Evolutionary conservation across 805 yeast genomes (phyloP).

Genomic region (Cyberlindnera galapagoensis): DNA sequence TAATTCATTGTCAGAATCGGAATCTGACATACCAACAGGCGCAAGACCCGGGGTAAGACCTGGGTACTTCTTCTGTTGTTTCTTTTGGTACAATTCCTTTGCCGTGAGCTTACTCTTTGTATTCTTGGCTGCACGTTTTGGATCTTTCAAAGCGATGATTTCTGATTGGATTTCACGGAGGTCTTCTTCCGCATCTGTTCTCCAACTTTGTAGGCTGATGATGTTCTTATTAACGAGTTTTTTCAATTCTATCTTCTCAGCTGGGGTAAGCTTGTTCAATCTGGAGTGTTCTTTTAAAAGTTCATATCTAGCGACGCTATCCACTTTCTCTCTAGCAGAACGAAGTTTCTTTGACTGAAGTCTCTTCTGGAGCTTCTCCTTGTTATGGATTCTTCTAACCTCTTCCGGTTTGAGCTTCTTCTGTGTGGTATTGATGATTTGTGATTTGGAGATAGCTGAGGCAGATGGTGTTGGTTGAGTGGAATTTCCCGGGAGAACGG

Average conservation of each 20-base stretch:
- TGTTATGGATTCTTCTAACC: constrained; percentile 28
- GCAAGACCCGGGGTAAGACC: constrained; percentile 85
- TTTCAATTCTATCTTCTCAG: constrained; percentile 30
- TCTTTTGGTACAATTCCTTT: constrained; percentile 26
- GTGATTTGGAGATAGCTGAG: constrained; percentile 27
- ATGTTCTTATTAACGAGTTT: constrained; percentile 32
- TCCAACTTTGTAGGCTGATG: constrained; percentile 35
- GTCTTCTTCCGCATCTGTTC: constrained; percentile 34
- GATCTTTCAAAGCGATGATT: constrained; percentile 36
- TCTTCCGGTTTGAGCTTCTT: constrained; percentile 29
- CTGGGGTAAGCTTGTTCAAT: constrained; percentile 25
- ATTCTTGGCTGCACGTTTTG: constrained; percentile 24
- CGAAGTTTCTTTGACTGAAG: constrained; percentile 16
- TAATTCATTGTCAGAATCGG: constrained; percentile 30
- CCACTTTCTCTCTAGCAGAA: constrained; percentile 20
- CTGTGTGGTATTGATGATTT: constrained; percentile 32
- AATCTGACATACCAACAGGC: constrained; percentile 64
- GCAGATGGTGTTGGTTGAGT: constrained; percentile 4
- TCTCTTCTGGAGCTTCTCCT: constrained; percentile 26
- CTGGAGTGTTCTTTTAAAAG: constrained; percentile 28
- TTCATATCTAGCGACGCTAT: constrained; percentile 27
- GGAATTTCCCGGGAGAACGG: constrained; percentile 32
- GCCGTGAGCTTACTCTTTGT: constrained; percentile 22
- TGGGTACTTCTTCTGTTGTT: constrained; percentile 31
- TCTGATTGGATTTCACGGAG: constrained; percentile 35